These are phyloP conservation scores for Nothophytophthora sp. DNA, from an alignment of 352 stramenopile species.

Conservation along the genomic window DNA sequence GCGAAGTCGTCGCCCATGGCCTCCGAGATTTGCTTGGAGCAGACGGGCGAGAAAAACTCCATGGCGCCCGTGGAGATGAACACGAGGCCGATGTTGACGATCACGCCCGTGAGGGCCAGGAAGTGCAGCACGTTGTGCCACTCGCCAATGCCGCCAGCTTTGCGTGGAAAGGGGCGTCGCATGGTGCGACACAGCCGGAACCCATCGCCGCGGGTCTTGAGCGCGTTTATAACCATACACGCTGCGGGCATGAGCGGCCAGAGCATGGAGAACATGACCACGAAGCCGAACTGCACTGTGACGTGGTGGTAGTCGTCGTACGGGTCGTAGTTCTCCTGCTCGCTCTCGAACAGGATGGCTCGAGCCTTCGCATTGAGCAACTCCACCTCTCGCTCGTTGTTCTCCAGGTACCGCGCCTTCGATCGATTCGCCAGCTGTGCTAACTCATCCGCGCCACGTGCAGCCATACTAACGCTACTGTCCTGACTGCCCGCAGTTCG, in stretches of 20 bases:
- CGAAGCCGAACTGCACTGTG: conserved; percentile 84
- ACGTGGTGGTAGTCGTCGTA: conserved; percentile 84
- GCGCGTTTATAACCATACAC: conserved; percentile 78
- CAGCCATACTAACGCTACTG: conserved; percentile 4
- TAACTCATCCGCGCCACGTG: conserved; percentile 10
- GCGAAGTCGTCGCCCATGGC: conserved; percentile 60
- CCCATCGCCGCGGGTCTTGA: conserved; percentile 78
- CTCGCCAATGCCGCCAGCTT: conserved; percentile 71
- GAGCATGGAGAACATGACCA: conserved; percentile 88
- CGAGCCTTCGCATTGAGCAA: conserved; percentile 67
- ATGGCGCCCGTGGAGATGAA: conserved; percentile 81
- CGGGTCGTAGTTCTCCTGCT: conserved; percentile 80
- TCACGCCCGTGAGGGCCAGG: conserved; percentile 63
- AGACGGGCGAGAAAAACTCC: conserved; percentile 66
- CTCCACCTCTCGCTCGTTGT: conserved; percentile 62
- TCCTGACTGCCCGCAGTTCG: neutral
- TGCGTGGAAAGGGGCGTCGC: conserved; percentile 72
- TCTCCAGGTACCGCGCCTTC: conserved; percentile 69
- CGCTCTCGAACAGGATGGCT: conserved; percentile 73
- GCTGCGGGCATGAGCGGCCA: conserved; percentile 80
- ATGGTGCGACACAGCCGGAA: conserved; percentile 76
- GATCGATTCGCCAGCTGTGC: conserved; percentile 58
- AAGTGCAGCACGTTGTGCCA: conserved; percentile 75
- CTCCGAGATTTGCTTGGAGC: conserved; percentile 50
- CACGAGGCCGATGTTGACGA: conserved; percentile 77